phyloP scores from a whole-genome alignment of 2,329 filamentous ascomycete species.

The Apiospora rasikravindrae region DNA sequence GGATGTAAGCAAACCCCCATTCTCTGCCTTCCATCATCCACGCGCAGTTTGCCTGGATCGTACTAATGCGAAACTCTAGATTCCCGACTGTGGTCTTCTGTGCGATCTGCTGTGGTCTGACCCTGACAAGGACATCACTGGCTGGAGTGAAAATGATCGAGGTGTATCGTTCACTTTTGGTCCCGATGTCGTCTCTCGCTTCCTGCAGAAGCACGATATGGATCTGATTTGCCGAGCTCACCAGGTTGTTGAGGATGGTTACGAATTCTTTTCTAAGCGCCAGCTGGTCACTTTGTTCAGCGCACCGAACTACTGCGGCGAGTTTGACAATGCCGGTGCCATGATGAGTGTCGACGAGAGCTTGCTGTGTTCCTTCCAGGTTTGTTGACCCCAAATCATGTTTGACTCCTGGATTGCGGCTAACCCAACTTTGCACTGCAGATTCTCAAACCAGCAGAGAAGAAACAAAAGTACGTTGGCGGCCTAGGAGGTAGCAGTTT shows the following conservation, averaged over 20 bases:
- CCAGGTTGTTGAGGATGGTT: slow-evolving; percentile 98
- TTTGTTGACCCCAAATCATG: slow-evolving; percentile 47
- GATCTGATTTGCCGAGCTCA: slow-evolving; percentile 98
- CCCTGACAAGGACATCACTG: slow-evolving; percentile 98
- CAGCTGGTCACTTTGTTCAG: slow-evolving; percentile 97
- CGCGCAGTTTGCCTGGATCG: not conserved
- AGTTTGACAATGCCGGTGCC: slow-evolving; percentile 98
- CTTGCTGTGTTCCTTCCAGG: slow-evolving; percentile 98
- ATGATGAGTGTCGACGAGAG: slow-evolving; percentile 99
- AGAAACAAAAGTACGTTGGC: slow-evolving; percentile 99
- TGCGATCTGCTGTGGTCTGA: slow-evolving; percentile 99
- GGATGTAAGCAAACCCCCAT: slow-evolving; percentile 73
- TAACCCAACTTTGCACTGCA: slow-evolving; percentile 41
- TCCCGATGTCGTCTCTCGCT: slow-evolving; percentile 94
- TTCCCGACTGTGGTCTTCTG: slow-evolving; percentile 95
- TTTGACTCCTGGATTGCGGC: not conserved
- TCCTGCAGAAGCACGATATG: slow-evolving; percentile 99
- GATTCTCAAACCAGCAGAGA: slow-evolving; percentile 99
- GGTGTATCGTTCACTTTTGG: slow-evolving; percentile 99
- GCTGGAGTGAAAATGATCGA: slow-evolving; percentile 98
- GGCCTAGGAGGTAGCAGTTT: slow-evolving; percentile 72
- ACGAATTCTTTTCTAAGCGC: slow-evolving; percentile 99
- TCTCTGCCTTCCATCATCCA: not conserved
- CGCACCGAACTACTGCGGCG: slow-evolving; percentile 98
- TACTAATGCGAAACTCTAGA: slow-evolving; percentile 61